phyloP scores from a whole-genome alignment of 2,329 filamentous ascomycete genomes.

The Hymenotorrendiella dingleyae region DNA sequence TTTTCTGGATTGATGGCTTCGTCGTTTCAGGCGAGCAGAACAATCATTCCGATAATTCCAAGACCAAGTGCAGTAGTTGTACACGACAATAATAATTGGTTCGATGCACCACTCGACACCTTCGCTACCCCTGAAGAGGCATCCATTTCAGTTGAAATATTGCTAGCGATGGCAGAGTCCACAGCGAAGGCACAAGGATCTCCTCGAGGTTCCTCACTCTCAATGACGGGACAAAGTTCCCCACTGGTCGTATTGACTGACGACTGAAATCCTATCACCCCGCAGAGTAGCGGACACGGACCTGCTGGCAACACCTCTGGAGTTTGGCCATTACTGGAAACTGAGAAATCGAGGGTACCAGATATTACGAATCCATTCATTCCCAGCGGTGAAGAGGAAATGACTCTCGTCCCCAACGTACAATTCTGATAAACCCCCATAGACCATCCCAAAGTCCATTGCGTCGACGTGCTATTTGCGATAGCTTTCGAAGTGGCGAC shows the following conservation, averaged over 20 bases:
- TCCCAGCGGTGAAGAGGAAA: background rate
- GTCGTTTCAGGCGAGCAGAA: no score
- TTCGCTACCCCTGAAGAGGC: no score
- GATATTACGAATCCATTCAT: background rate
- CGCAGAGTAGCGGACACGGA: background rate
- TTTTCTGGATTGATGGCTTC: no score
- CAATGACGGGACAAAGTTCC: background rate
- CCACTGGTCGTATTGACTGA: background rate
- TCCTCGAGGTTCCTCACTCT: background rate
- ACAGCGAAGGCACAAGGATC: background rate
- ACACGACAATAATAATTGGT: no score
- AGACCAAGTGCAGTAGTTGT: no score
- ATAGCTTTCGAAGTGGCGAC: background rate
- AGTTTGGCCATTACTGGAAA: background rate
- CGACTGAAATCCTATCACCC: background rate
- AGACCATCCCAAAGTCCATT: background rate
- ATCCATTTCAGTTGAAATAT: background rate
- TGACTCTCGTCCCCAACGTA: background rate
- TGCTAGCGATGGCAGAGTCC: background rate
- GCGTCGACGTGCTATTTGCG: background rate
- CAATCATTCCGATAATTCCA: no score
- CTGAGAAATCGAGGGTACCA: background rate
- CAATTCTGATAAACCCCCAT: constrained; percentile 1
- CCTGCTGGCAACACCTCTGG: background rate
- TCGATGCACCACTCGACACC: no score